A percentile compares a stretch with the other conserved stretches of the same genome.
Conservation (phyloP, 2,329 filamentous ascomycete genomes). For the Sporothrix euskadiensis region DNA sequence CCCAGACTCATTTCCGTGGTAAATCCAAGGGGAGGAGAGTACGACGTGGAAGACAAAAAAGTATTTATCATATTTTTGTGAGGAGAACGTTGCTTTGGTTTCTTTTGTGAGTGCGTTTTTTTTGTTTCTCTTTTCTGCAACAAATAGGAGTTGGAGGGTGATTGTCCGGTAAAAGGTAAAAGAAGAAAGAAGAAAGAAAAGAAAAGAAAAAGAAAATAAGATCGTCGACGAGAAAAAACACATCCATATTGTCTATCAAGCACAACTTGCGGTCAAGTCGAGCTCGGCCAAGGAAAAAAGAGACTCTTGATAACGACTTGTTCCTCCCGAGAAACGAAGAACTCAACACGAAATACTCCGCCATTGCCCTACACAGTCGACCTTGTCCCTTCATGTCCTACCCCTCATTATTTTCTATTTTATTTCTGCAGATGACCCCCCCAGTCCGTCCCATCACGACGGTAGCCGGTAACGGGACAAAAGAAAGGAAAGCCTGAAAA, state of each 20-base stretch:
- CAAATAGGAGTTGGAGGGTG: not conserved
- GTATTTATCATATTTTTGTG: not conserved
- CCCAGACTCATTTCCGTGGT: not conserved
- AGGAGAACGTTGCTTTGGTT: not conserved
- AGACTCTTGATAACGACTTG: not conserved
- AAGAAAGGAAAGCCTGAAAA: slow-evolving; percentile 1
- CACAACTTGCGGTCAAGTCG: not conserved
- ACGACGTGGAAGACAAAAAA: too few species aligned
- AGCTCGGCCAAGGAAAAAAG: not conserved
- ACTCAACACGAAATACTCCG: not conserved
- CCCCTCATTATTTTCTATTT: not conserved
- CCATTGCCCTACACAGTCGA: too few species aligned
- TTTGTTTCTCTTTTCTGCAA: slow-evolving; percentile 1
- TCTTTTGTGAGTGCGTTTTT: not conserved
- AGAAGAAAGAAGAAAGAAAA: not conserved
- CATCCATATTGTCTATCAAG: not conserved
- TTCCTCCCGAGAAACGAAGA: not conserved
- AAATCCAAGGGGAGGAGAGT: not conserved
- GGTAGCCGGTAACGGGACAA: not conserved
- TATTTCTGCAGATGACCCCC: not conserved
- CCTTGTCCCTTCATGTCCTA: not conserved
- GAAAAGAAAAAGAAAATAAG: not conserved
- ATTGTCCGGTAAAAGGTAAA: not conserved
- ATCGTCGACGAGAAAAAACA: not conserved
- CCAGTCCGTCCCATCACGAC: slow-evolving; percentile 9